Percentiles rank a stretch among this genome's conserved stretches.
These are phyloP conservation scores for Claviceps sp. DNA, from an alignment of 2,329 filamentous ascomycete genomes.

Conservation along the genomic window DNA sequence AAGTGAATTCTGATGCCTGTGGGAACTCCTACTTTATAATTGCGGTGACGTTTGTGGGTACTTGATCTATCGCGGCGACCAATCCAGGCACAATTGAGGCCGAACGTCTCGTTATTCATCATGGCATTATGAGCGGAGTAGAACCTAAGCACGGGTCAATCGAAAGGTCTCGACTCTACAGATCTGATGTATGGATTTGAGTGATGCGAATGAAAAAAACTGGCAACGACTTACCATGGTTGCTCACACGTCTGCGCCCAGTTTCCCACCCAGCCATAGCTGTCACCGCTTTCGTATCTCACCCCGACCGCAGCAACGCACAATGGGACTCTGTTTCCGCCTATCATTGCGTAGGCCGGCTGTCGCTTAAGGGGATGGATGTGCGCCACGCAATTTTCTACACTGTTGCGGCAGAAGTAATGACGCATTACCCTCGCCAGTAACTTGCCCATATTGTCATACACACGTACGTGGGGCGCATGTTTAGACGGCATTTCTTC, in stretches of 20 bases:
- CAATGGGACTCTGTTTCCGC: background rate
- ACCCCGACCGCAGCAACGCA: background rate
- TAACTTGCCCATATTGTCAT: background rate
- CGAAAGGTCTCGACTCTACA: background rate
- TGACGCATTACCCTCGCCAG: background rate
- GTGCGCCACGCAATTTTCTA: background rate
- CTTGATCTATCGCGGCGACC: too few species aligned
- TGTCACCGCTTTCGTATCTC: background rate
- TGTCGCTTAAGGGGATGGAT: background rate
- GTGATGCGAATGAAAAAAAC: background rate
- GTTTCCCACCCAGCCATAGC: slow-evolving; percentile 3
- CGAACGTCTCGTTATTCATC: background rate
- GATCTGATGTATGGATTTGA: background rate
- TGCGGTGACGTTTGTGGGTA: background rate
- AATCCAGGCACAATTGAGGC: slow-evolving; percentile 3
- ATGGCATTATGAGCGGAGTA: slow-evolving; percentile 3
- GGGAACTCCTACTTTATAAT: background rate
- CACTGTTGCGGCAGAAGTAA: background rate
- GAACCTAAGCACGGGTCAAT: background rate
- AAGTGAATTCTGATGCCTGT: slow-evolving; percentile 4
- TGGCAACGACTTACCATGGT: background rate
- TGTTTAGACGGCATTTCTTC: background rate
- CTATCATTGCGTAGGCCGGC: background rate
- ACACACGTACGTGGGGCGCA: background rate
- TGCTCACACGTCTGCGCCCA: slow-evolving; percentile 1